These are phyloP conservation scores for Rhizopogon roseolus DNA, from an alignment of 768 basidiomycete genomes.

Conservation along the genomic window DNA sequence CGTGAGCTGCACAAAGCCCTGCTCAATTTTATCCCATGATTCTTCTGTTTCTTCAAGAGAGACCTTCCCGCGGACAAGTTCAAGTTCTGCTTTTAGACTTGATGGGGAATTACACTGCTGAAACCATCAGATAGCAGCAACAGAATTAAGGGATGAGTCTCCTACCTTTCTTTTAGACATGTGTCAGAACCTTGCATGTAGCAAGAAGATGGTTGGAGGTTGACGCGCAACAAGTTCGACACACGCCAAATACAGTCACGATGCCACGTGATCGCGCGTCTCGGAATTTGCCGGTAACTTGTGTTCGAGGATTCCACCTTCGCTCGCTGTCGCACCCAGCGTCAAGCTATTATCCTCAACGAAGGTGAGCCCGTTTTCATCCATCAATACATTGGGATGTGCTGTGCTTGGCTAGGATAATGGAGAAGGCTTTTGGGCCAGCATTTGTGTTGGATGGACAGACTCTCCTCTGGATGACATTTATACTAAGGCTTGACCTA, in stretches of 20 bases:
- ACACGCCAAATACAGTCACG: background rate
- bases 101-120: constrained; percentile 27
- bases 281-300: constrained; percentile 16
- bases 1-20: constrained; percentile 42
- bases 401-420: background rate
- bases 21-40: constrained; percentile 67
- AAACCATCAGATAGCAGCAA: background rate
- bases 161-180: constrained; percentile 28
- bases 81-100: constrained; percentile 35
- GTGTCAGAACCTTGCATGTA: constrained; percentile 1
- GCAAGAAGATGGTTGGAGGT: background rate
- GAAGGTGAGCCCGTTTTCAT: constrained; percentile 21
- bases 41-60: constrained; percentile 68
- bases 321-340: constrained; percentile 6
- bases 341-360: constrained; percentile 12
- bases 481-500: background rate
- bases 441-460: constrained; percentile 16
- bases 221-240: background rate
- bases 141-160: accelerated
- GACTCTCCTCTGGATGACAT: background rate
- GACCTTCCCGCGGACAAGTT: constrained; percentile 36
- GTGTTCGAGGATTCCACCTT: constrained; percentile 16
- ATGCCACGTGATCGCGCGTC: constrained; percentile 16
- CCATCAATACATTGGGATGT: background rate
- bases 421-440: background rate